A percentile compares a stretch with the other conserved stretches of the same genome.
Evolutionary conservation across 1,139 yeast genomes (phyloP).

Genomic region (Tardiomyces digboiensis): DNA sequence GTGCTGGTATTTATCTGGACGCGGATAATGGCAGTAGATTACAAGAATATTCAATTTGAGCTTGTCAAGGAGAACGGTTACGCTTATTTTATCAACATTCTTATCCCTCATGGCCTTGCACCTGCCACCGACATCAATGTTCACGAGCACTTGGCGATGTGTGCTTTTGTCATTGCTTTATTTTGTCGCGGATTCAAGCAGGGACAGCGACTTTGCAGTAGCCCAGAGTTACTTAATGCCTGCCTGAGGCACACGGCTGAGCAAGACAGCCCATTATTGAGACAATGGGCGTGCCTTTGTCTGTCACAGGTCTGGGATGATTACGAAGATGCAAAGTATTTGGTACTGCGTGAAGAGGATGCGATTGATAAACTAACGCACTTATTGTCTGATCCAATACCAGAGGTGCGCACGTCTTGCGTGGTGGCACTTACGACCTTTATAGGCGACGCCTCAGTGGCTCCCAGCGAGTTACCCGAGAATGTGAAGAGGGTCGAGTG

Average conservation of each 20-base stretch:
- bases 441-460: conserved; percentile 36
- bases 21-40: conserved; percentile 92
- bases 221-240: conserved; percentile 61
- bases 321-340: conserved; percentile 68
- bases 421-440: conserved; percentile 66
- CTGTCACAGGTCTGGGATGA: conserved; percentile 70
- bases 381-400: conserved; percentile 77
- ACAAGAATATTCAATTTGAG: conserved; percentile 84
- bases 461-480: conserved; percentile 14
- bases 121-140: conserved; percentile 1
- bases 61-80: conserved; percentile 87
- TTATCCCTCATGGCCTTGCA: conserved; percentile 34
- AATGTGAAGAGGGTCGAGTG: conserved; percentile 35
- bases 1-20: conserved; percentile 97
- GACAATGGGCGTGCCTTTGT: conserved; percentile 87
- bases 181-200: conserved; percentile 72
- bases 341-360: conserved; percentile 39
- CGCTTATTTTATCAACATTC: conserved; percentile 73
- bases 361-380: conserved; percentile 46
- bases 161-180: conserved; percentile 80
- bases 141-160: conserved; percentile 88
- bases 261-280: conserved; percentile 72
- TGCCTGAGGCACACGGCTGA: conserved; percentile 57
- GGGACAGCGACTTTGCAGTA: conserved; percentile 76
- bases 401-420: conserved; percentile 88